Evolutionary conservation across 1,139 yeast species (phyloP).

Genomic region (Candida smagusa): DNA sequence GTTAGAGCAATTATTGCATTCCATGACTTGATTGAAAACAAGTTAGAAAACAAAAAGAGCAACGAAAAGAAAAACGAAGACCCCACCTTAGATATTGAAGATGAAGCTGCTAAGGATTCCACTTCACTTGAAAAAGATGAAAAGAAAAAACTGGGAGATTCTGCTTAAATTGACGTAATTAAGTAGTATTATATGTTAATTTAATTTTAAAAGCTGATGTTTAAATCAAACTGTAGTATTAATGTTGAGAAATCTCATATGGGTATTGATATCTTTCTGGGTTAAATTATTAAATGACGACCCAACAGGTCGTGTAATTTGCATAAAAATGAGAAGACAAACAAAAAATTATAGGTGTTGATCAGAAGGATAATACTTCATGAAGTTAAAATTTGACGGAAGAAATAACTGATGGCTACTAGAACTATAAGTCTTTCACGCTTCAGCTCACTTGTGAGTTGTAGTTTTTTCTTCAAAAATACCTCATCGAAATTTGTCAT

Average conservation of each 20-base stretch:
- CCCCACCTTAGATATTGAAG: conserved; percentile 6
- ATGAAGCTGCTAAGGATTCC: conserved; percentile 1
- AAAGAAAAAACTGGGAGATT: conserved; percentile 3
- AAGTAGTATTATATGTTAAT: conserved; percentile 4
- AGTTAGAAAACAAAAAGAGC: conserved; percentile 71
- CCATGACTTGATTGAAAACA: conserved; percentile 95
- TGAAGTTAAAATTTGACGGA: not conserved
- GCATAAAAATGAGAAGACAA: conserved; percentile 1
- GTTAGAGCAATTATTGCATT: conserved; percentile 95
- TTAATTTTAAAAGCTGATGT: conserved; percentile 1
- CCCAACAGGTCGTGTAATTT: not conserved
- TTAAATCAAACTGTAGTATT: not conserved
- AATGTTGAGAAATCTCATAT: too few relatives aligned
- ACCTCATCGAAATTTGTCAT: conserved; percentile 28
- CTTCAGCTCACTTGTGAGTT: conserved; percentile 28
- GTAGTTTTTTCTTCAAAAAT: conserved; percentile 41
- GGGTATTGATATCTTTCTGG: too few relatives aligned
- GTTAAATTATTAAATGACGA: too few relatives aligned
- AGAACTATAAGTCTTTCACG: conserved; percentile 24
- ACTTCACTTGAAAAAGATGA: conserved; percentile 1
- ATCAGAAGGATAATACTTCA: not conserved
- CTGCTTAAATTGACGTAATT: conserved; percentile 3
- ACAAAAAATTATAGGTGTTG: not conserved
- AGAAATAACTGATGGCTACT: conserved; percentile 17
- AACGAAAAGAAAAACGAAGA: conserved; percentile 35